Evolutionary conservation across 2,329 filamentous ascomycete genomes (phyloP).

Genomic region (Cladosporium sp.): DNA sequence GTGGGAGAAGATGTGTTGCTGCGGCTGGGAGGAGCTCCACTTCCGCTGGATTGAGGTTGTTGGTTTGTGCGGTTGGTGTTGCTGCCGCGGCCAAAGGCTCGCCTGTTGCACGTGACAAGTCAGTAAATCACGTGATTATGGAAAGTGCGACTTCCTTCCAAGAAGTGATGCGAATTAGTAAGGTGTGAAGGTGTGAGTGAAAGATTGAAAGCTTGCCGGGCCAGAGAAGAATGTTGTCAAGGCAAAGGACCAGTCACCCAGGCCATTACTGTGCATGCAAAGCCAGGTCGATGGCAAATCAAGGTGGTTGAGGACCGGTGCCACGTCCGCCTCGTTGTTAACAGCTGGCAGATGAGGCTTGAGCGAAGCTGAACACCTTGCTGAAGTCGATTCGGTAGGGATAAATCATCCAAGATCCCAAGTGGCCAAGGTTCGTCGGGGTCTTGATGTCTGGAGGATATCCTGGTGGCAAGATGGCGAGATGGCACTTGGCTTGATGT

Average conservation of each 20-base stretch:
- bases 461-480: neutral
- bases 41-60: slow-evolving; percentile 17
- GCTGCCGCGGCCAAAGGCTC: slow-evolving; percentile 36
- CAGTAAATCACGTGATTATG: slow-evolving; percentile 2
- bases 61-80: slow-evolving; percentile 30
- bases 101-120: slow-evolving; percentile 28
- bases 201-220: neutral
- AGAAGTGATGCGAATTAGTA: neutral
- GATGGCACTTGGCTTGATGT: neutral
- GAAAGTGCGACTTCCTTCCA: neutral
- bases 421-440: neutral
- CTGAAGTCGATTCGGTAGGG: neutral
- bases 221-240: neutral
- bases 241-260: neutral
- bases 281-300: neutral
- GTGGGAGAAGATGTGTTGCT: slow-evolving; percentile 37
- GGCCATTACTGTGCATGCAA: neutral
- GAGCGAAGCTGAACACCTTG: neutral
- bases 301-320: neutral
- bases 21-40: slow-evolving; percentile 34
- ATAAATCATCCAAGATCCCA: neutral
- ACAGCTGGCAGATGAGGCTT: neutral
- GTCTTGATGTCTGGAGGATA: neutral
- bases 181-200: neutral
- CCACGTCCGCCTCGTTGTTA: neutral